Evolutionary conservation across 2,329 filamentous ascomycete genomes (phyloP), one percentile per base, ranked within the genome.

Genomic region (Nothomitra cinnamomea): DNA sequence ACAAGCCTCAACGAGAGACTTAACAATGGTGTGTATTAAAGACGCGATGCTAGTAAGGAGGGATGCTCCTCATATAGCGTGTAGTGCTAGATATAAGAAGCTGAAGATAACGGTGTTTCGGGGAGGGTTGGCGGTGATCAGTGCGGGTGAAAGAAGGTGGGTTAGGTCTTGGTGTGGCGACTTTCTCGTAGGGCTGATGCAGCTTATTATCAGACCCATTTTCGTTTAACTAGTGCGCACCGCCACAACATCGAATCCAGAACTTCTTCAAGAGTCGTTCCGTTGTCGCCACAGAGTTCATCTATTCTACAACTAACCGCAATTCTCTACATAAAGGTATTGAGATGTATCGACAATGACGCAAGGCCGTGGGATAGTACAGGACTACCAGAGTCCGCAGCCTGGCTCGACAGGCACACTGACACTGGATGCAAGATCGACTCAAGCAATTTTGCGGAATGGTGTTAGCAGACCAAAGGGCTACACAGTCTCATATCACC

Each of bases 401-500:
- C 56, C 61, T 38, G 60, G 64, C 25, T 51, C 53, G 19, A 63
- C 60, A 49, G 63, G 67, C 58, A 76, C 69, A 55, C 68, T 70
- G 67, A 76, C 64, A 36, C 60, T 70, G 59, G 70, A 73, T 57
- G 66, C 69, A 35, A 76, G 79, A 58, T 72, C 78, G 60, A 65
- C 69, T 49, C 65, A 70, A 53, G 72, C 77, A 59, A 72, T 75
- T 41, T 72, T 78, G 56, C 68, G 73, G 57, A 72, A 86, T 67
- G 83, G 81, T 60, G 86, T 95, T 62, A 79, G 80, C 52, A 78
- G 81, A 36, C 89, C 90, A 1, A 82, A 84, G 63, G 89, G 88
- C 60, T 89, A 94, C 69, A 88, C 78, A 32, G 90, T 98, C 48
- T 95, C 90, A 8, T 96, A 89, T 69, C 92, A 98, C 67, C 87